These are phyloP conservation scores for Silene conica DNA, from an alignment of 148 eudicot genomes.

Conservation along the genomic window DNA sequence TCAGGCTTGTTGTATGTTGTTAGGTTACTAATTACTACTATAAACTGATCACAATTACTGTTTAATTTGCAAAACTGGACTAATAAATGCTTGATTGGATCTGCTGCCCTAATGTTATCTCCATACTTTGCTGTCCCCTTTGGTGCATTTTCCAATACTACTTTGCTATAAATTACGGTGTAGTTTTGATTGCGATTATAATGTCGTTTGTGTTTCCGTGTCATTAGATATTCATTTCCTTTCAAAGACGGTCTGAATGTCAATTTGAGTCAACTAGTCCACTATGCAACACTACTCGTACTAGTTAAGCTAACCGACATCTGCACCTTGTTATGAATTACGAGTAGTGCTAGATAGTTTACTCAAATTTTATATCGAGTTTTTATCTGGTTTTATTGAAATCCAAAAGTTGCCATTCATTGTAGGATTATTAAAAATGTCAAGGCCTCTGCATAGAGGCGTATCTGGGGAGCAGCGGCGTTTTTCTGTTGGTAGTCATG, in stretches of 20 bases:
- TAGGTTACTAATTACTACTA: neutral
- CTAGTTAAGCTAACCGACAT: neutral
- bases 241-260: no score
- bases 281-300: no score
- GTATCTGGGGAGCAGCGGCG: slow-evolving; percentile 56
- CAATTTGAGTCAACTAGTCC: no score
- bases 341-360: neutral
- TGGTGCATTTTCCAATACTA: neutral
- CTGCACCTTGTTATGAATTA: neutral
- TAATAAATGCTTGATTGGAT: slow-evolving; percentile 19
- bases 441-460: slow-evolving; percentile 89
- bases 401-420: slow-evolving; percentile 5
- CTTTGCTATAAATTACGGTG: neutral
- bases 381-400: slow-evolving; percentile 19
- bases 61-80: slow-evolving; percentile 11
- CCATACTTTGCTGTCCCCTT: slow-evolving; percentile 12
- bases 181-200: neutral
- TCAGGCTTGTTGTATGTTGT: neutral
- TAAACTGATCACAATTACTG: slow-evolving; percentile 11
- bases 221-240: no score
- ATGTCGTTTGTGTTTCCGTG: no score
- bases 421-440: slow-evolving; percentile 47
- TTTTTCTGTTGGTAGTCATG: slow-evolving; percentile 46
- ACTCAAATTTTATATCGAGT: slow-evolving; percentile 1
- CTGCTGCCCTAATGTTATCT: slow-evolving; percentile 10